Evolutionary conservation across 163 green algal species (phyloP).

Genomic region (Scenedesmus sp.): DNA sequence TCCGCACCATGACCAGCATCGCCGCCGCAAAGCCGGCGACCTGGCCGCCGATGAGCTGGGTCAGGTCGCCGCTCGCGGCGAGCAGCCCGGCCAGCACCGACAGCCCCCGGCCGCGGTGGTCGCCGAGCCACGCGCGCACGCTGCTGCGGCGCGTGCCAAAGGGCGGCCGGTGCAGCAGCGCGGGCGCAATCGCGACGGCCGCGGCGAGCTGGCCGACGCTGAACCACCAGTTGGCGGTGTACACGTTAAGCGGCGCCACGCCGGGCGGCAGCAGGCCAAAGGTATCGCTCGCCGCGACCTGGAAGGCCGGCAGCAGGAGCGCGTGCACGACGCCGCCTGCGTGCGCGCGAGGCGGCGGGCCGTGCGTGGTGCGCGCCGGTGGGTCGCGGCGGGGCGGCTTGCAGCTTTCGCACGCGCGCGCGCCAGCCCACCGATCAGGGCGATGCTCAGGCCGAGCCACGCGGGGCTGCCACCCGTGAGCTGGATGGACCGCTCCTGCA

Average conservation of each 20-base stretch:
- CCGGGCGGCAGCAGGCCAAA: constrained; percentile 32
- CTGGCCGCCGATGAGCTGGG: constrained; percentile 43
- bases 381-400: too few species aligned
- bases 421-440: too few species aligned
- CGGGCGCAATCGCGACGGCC: not conserved
- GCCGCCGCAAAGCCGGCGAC: too few species aligned
- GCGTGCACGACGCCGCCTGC: constrained; percentile 21
- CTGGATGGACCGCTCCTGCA: too few species aligned
- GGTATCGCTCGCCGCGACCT: constrained; percentile 35
- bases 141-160: constrained; percentile 9
- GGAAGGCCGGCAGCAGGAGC: constrained; percentile 39
- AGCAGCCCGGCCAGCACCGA: constrained; percentile 24
- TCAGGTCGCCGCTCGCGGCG: constrained; percentile 24
- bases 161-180: constrained; percentile 30
- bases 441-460: too few species aligned
- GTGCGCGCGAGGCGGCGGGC: too few species aligned
- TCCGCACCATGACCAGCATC: too few species aligned
- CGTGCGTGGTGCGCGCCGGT: too few species aligned
- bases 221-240: constrained; percentile 41
- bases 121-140: not conserved
- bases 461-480: too few species aligned
- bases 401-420: too few species aligned
- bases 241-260: constrained; percentile 25
- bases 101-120: constrained; percentile 13
- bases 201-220: not conserved